Evolutionary conservation across 768 basidiomycete genomes (phyloP).

Genomic region (Leucosporidium scottii): DNA sequence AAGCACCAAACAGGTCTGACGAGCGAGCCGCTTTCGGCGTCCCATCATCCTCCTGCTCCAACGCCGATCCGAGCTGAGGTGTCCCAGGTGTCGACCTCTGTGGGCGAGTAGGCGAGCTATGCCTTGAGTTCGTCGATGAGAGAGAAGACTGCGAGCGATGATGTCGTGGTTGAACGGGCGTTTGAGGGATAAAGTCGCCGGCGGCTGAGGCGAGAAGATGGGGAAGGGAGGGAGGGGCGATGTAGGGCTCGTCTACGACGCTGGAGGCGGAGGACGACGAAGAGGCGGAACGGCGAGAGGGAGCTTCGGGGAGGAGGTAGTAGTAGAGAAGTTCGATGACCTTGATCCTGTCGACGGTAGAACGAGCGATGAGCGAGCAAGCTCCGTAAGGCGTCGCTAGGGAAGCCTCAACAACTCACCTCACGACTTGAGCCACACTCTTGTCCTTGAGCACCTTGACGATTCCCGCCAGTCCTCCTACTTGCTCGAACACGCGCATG

Average conservation of each 20-base stretch:
- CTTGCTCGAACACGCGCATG: slow-evolving; percentile 68
- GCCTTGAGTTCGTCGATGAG: neutral
- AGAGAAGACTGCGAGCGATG: neutral
- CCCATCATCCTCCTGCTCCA: neutral
- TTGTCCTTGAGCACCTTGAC: slow-evolving; percentile 83
- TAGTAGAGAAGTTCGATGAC: slow-evolving; percentile 92
- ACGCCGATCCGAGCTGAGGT: neutral
- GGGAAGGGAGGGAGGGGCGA: neutral
- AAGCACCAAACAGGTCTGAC: neutral
- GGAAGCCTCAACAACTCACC: slow-evolving; percentile 47
- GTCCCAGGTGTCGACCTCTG: neutral
- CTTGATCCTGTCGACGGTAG: slow-evolving; percentile 63
- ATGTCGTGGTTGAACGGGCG: slow-evolving; percentile 4
- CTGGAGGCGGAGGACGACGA: slow-evolving; percentile 2
- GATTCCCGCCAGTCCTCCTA: slow-evolving; percentile 67
- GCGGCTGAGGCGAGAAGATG: slow-evolving; percentile 13
- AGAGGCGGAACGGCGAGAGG: neutral
- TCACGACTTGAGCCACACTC: slow-evolving; percentile 75
- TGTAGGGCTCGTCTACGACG: neutral
- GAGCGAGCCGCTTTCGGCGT: neutral
- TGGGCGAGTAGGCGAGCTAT: neutral
- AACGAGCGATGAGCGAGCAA: neutral
- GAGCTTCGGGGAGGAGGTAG: slow-evolving; percentile 76
- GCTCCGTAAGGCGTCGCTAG: too few relatives aligned
- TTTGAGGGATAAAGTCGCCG: slow-evolving; percentile 27